Evolutionary conservation across 139 green algal genomes (phyloP).

Genomic region (Picochlorum sp.): DNA sequence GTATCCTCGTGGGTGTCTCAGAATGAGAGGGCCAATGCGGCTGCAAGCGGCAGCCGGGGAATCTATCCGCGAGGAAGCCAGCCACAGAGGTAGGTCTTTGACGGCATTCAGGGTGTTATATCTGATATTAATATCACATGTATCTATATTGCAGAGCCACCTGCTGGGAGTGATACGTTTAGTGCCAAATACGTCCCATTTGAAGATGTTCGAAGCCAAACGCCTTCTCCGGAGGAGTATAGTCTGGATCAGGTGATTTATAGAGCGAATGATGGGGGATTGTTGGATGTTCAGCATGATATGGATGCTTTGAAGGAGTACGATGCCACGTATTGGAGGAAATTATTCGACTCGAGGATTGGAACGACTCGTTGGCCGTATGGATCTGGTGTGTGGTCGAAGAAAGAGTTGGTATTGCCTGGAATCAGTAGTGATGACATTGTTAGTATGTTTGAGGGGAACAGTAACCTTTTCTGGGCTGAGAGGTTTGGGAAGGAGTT

Average conservation of each 20-base stretch:
- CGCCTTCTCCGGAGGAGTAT: constrained; percentile 67
- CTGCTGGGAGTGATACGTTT: constrained; percentile 40
- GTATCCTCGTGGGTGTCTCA: neutral
- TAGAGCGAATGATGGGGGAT: constrained; percentile 54
- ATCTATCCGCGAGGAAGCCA: neutral
- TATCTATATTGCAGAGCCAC: constrained; percentile 3
- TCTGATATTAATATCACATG: too few species aligned
- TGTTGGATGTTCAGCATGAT: constrained; percentile 97
- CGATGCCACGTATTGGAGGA: constrained; percentile 86
- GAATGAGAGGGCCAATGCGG: neutral
- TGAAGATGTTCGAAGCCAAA: constrained; percentile 42
- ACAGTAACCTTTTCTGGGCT: constrained; percentile 99
- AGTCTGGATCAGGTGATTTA: constrained; percentile 92
- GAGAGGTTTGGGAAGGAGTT: constrained; percentile 94
- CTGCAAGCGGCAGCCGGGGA: constrained; percentile 2
- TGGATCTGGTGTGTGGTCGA: constrained; percentile 97
- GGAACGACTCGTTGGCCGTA: constrained; percentile 93
- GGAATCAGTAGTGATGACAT: constrained; percentile 88
- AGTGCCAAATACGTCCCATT: constrained; percentile 92
- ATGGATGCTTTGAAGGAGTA: constrained; percentile 85
- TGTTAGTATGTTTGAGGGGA: constrained; percentile 99
- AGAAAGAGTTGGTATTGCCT: constrained; percentile 99
- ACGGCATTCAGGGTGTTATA: neutral
- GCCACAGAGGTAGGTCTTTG: neutral
- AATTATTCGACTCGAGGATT: constrained; percentile 84